Base-by-base conservation (phyloP, 1,139 yeast species). In the Magnusiomyces tetraspermus region DNA sequence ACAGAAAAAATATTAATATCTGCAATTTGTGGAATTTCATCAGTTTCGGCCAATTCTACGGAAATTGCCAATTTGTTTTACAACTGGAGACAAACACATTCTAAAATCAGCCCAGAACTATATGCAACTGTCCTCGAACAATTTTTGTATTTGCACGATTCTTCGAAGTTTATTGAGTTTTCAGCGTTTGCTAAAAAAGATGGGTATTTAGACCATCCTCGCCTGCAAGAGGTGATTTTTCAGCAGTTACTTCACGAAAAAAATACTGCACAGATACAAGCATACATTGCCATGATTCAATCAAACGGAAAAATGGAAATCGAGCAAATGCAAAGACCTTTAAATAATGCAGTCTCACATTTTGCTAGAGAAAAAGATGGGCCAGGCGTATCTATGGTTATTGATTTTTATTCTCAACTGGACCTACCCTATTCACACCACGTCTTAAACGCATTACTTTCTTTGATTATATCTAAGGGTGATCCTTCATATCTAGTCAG, bases 251-350 rank as follows among this genome's bases (percentile, higher is more conserved):
- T 53, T 8, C 33, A 43, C 15, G 53, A 53, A 33, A 48, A 42
- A n/a, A 53, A 53, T 22, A 44, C 33, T 11, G 52, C 47, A n/a
- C 53, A 51, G n/a, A 53, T 53, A 19, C 49, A 50, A 31, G 55
- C 55, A 48, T 53, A 38, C 33, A 28, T 53, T 23, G 30, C 53
- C 15, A 43, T 53, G 17, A 36, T 53, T 37, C 53, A 51, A n/a
- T n/a, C 48, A 31, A 24, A 42, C 21, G 26, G 2, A 15, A 10
- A 24, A 17, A n/a, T 17, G 6, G 42, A 42, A 22, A 8, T 11
- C 33, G 33, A 28, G 11, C 6, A 8, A 6, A 28, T 11, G 11
- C 33, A 10, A 36, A 51, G 52, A 24, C 55, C 52, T 3, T 48
- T 53, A 46, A 51, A 53, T 38, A 41, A 47, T 19, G 55, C 53